phyloP scores from a whole-genome alignment of 495 filamentous ascomycete genomes.

The Pyronema omphalodes region DNA sequence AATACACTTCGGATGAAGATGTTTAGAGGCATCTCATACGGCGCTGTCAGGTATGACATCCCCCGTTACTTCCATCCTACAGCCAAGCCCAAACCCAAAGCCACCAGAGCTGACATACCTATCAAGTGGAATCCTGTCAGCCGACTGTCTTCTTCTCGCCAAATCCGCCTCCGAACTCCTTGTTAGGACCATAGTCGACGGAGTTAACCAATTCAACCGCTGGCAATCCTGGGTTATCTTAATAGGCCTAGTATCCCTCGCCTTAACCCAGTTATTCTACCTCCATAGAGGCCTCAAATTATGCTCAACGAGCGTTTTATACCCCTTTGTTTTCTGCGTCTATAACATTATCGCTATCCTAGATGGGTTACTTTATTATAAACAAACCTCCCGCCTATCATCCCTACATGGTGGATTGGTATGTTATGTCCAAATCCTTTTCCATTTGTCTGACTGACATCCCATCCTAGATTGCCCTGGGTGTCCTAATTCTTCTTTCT shows the following conservation, averaged over 20 bases:
- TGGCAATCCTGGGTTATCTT: slow-evolving; percentile 97
- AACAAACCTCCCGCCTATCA: slow-evolving; percentile 61
- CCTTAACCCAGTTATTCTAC: slow-evolving; percentile 84
- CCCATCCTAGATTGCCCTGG: slow-evolving; percentile 44
- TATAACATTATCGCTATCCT: slow-evolving; percentile 99
- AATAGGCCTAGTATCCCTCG: slow-evolving; percentile 59
- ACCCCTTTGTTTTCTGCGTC: slow-evolving; percentile 95
- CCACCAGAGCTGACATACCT: slow-evolving; percentile 7
- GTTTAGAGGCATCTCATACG: slow-evolving; percentile 73
- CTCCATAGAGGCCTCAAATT: slow-evolving; percentile 84
- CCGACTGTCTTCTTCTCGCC: slow-evolving; percentile 78
- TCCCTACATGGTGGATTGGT: slow-evolving; percentile 54
- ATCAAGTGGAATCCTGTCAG: slow-evolving; percentile 69
- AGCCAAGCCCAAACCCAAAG: not conserved
- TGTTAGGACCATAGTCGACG: slow-evolving; percentile 77
- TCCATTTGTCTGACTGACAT: slow-evolving; percentile 5
- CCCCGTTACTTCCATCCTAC: not conserved
- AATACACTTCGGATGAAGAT: slow-evolving; percentile 28
- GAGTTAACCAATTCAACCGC: slow-evolving; percentile 82
- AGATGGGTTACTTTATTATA: slow-evolving; percentile 93
- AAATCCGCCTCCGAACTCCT: slow-evolving; percentile 94
- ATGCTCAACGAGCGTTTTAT: slow-evolving; percentile 87
- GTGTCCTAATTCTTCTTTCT: slow-evolving; percentile 64
- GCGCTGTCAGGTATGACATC: slow-evolving; percentile 39
- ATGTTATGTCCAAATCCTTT: not conserved